phyloP scores from a whole-genome alignment of 805 yeast genomes.

The Priceomyces fermenticarens region DNA sequence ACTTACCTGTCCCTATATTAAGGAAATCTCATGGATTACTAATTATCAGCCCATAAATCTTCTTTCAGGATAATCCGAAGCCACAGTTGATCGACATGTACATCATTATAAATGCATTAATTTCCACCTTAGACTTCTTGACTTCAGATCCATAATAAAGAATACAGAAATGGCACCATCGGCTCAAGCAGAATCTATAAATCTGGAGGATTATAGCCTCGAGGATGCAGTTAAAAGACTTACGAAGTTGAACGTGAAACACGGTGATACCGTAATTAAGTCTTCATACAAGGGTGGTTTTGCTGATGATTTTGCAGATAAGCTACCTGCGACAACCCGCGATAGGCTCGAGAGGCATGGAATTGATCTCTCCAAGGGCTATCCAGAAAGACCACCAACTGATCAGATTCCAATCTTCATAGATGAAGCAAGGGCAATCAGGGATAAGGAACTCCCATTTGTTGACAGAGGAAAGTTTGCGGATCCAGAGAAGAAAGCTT shows the following conservation, averaged over 20 bases:
- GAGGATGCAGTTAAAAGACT: conserved; percentile 6
- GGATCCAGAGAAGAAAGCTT: conserved; percentile 30
- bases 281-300: conserved; percentile 8
- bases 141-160: neutral
- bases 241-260: neutral
- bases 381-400: conserved; percentile 20
- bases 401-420: conserved; percentile 24
- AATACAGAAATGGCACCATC: conserved; percentile 1
- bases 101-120: too few relatives aligned
- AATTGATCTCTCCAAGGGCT: conserved; percentile 25
- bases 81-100: too few relatives aligned
- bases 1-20: too few relatives aligned
- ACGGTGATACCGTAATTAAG: neutral
- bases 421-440: conserved; percentile 25
- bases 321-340: conserved; percentile 19
- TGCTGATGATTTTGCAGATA: conserved; percentile 13
- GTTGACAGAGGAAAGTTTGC: conserved; percentile 27
- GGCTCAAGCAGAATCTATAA: neutral
- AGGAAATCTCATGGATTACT: too few relatives aligned
- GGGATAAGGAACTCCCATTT: conserved; percentile 20
- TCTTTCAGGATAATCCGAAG: too few relatives aligned
- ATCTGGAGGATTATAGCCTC: neutral
- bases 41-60: too few relatives aligned
- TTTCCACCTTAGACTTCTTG: too few relatives aligned
- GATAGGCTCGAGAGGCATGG: conserved; percentile 21